These are phyloP conservation scores for Fusarium piperis DNA, from an alignment of 2,329 filamentous ascomycete genomes.

Conservation along the genomic window DNA sequence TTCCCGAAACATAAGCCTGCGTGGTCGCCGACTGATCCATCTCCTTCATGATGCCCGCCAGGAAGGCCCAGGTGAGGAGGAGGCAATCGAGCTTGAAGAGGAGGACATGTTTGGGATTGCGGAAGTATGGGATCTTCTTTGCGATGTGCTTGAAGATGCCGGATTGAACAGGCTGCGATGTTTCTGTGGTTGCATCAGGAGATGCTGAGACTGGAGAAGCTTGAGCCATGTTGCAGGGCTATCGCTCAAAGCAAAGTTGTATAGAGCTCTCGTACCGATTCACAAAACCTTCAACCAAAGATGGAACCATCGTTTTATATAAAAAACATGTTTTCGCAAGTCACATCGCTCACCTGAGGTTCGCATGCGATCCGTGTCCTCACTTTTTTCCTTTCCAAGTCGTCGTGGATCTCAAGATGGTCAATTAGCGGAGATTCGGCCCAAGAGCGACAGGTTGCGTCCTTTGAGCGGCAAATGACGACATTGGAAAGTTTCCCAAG, in stretches of 20 bases:
- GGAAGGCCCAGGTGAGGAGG: slow-evolving; percentile 49
- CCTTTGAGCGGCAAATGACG: slow-evolving; percentile 36
- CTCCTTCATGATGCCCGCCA: slow-evolving; percentile 50
- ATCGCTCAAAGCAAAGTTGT: not conserved
- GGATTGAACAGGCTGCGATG: slow-evolving; percentile 17
- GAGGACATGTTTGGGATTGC: slow-evolving; percentile 46
- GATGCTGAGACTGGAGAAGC: not conserved
- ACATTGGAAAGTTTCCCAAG: slow-evolving; percentile 23
- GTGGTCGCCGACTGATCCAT: slow-evolving; percentile 51
- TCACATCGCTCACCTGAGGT: slow-evolving; percentile 11
- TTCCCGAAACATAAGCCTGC: slow-evolving; percentile 51
- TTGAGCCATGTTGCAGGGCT: slow-evolving; percentile 8
- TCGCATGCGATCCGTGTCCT: not conserved
- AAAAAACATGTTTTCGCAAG: not conserved
- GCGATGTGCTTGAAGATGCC: slow-evolving; percentile 34
- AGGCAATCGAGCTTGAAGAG: slow-evolving; percentile 49
- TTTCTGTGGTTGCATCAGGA: not conserved
- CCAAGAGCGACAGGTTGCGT: slow-evolving; percentile 31
- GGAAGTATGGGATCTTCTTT: slow-evolving; percentile 38
- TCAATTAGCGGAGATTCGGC: slow-evolving; percentile 23
- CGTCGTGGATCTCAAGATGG: slow-evolving; percentile 14
- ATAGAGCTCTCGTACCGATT: not conserved
- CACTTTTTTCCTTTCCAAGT: slow-evolving; percentile 1
- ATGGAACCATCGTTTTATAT: slow-evolving; percentile 26
- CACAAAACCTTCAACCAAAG: not conserved